Percentiles rank a stretch among this genome's conserved stretches.
Conservation (phyloP, 176 grass and related monocot genomes). For the Carex kokanica region DNA sequence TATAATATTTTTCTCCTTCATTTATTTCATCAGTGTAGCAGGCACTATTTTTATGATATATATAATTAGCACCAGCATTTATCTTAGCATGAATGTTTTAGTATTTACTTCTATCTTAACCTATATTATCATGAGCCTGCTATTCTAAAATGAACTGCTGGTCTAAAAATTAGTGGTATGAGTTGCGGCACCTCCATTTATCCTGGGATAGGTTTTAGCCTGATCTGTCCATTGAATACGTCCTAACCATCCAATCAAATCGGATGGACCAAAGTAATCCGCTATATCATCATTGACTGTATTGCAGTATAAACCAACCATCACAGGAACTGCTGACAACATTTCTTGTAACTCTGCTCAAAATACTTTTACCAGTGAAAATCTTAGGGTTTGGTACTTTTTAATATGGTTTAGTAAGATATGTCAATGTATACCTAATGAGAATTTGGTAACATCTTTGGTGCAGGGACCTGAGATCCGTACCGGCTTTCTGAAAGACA, state of each 20-base stretch:
- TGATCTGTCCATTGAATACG: background rate
- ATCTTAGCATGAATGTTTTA: no score
- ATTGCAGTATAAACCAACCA: background rate
- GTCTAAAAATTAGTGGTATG: background rate
- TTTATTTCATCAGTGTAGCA: no score
- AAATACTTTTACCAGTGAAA: background rate
- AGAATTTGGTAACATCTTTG: background rate
- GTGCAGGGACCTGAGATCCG: conserved; percentile 88
- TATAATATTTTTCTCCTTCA: no score
- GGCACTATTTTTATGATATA: no score
- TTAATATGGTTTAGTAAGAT: background rate
- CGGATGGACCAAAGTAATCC: background rate
- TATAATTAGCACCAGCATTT: no score
- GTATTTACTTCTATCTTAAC: no score
- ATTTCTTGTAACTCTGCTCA: background rate
- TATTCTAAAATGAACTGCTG: background rate
- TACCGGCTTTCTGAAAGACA: conserved; percentile 87
- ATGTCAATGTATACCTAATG: background rate
- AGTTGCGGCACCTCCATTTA: background rate
- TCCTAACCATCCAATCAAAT: background rate
- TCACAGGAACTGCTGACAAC: background rate
- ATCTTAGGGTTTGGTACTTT: background rate
- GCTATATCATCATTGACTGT: background rate
- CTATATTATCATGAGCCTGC: background rate
- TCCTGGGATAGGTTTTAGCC: background rate